Conservation (phyloP, 306 rosid species). For the Morella rubra region DNA sequence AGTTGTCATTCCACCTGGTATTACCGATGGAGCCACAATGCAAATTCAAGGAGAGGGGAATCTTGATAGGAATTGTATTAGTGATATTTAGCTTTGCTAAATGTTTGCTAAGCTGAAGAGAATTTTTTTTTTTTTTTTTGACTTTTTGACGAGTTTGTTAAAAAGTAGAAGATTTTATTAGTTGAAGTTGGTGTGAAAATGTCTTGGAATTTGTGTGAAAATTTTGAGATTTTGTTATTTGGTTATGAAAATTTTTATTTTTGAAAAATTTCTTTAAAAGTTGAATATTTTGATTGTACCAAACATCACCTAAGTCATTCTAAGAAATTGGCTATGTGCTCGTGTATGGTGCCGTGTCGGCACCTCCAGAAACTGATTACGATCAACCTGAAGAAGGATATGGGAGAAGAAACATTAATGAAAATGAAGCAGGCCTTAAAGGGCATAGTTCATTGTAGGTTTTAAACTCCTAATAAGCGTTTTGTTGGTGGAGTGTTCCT, state of each 20-base stretch:
- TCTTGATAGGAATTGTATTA: slow-evolving; percentile 40
- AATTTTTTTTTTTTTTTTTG: too few species aligned
- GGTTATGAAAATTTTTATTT: too few species aligned
- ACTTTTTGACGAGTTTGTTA: too few species aligned
- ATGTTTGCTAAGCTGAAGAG: too few species aligned
- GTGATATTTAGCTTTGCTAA: background rate
- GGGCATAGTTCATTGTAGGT: background rate
- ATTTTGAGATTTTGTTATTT: too few species aligned
- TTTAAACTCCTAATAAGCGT: background rate
- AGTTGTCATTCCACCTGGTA: slow-evolving; percentile 73
- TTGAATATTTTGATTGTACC: too few species aligned
- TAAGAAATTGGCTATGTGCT: background rate
- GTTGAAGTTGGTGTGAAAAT: too few species aligned
- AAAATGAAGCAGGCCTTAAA: background rate
- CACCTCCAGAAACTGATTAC: background rate
- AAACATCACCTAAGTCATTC: background rate
- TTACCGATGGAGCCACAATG: slow-evolving; percentile 78
- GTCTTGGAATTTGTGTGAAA: too few species aligned
- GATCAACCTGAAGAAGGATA: background rate
- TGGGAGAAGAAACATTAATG: background rate
- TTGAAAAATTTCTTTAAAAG: too few species aligned
- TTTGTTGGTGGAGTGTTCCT: background rate
- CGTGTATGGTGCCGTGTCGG: background rate
- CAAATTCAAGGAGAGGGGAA: slow-evolving; percentile 76
- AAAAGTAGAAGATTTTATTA: too few species aligned